These are phyloP conservation scores for Aspergillus terreus DNA, from an alignment of 2,329 filamentous ascomycete species.

Conservation along the genomic window DNA sequence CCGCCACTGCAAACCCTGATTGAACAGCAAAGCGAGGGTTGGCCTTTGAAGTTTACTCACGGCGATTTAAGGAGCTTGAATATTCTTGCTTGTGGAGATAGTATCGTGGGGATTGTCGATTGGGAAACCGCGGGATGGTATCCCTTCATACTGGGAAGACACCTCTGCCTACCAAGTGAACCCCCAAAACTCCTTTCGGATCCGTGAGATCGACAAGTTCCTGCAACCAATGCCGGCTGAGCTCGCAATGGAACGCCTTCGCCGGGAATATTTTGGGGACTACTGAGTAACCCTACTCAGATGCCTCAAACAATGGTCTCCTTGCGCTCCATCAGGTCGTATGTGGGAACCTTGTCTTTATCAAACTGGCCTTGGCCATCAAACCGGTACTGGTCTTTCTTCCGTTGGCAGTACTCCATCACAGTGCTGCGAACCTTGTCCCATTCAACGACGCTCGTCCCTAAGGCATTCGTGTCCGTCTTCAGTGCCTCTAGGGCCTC, in stretches of 20 bases:
- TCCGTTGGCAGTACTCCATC: constrained; percentile 39
- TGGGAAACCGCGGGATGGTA: constrained; percentile 32
- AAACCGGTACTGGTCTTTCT: constrained; percentile 41
- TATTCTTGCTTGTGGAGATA: constrained; percentile 31
- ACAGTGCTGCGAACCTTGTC: constrained; percentile 30
- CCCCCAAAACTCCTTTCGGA: constrained; percentile 39
- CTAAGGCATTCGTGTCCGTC: constrained; percentile 29
- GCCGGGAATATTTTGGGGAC: constrained; percentile 35
- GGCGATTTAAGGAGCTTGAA: constrained; percentile 46
- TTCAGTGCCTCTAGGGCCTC: constrained; percentile 35
- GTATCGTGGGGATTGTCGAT: constrained; percentile 38
- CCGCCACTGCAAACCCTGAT: constrained; percentile 33
- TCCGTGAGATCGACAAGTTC: constrained; percentile 38
- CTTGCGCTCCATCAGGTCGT: constrained; percentile 31
- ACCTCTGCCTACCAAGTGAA: constrained; percentile 41
- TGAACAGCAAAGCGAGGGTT: constrained; percentile 25
- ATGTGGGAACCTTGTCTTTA: constrained; percentile 30
- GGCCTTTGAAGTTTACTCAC: constrained; percentile 47
- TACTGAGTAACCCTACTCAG: background rate
- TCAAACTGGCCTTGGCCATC: constrained; percentile 34
- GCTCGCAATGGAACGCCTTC: constrained; percentile 38
- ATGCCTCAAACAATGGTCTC: constrained; percentile 15
- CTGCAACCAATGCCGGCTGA: constrained; percentile 35
- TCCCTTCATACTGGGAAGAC: constrained; percentile 30
- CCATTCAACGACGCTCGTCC: constrained; percentile 33